Base-by-base conservation (phyloP, 83 land plant species). In the Diphasiastrum complanatum region DNA sequence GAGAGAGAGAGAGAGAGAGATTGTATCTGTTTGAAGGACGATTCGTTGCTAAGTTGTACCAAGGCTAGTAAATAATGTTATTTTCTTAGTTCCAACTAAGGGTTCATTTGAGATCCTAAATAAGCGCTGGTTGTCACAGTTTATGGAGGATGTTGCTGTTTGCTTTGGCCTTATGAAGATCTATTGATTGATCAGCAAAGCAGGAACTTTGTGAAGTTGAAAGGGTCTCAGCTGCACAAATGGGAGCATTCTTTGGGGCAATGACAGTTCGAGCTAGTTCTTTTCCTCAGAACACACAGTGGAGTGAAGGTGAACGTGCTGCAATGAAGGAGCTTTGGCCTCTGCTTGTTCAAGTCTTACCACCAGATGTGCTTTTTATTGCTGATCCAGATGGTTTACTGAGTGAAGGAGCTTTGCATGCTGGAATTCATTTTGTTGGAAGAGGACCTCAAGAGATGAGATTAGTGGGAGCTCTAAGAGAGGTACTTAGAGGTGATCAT, bases 301-400 rank as follows among this genome's bases (percentile, higher is more conserved):
- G 99, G 99, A 90, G 89, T 67, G 86, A 86, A 55, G 97, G 97
- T 30, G 99, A 95, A 74, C 73, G 76, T 33, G 75, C 60, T 27
- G 99, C 93, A 2, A 81, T 95, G 85, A 69, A 60, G 48, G 48
- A 75, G 18, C 81, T 77, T 30, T 95, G 99, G 99, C 99, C 99
- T 23, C 74, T 47, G 25, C 78, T 95, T n/a, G 63, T 75, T 19
- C 83, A 80, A 37, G 68, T 55, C 32, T 76, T 95, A 47, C 87
- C 99, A 1, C 81, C 76, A 24, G 99, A 95, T 67, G 72, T 95
- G 2, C 74, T 95, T 19, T 95, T 89, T 47, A 65, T 95, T 32
- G 97, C 90, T 27, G 99, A 95, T 72, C 97, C 99, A 30, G 99
- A 95, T 63, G 89, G 93, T n/a, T 75, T 97, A 6, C 71, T 84